Conservation (phyloP, 805 yeast genomes). For the Kodamaea leandrae region DNA sequence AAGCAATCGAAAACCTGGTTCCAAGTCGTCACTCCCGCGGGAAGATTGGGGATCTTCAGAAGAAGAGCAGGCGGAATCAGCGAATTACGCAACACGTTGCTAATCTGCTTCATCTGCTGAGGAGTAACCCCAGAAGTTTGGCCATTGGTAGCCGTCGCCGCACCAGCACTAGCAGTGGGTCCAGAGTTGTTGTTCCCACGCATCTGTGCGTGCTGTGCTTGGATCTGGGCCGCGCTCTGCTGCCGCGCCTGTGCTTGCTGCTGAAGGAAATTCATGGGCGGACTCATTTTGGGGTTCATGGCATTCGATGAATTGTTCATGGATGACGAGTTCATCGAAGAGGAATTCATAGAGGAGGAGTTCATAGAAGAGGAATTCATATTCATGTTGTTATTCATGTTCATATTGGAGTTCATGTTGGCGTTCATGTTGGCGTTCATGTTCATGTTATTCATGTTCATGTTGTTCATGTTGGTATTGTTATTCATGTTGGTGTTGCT, state of each 20-base stretch:
- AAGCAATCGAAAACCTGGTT: slow-evolving; percentile 65
- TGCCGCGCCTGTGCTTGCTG: slow-evolving; percentile 54
- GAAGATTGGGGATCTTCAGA: slow-evolving; percentile 68
- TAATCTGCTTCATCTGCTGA: slow-evolving; percentile 38
- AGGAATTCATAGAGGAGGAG: no score
- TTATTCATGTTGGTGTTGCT: not conserved
- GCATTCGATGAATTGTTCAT: slow-evolving; percentile 8
- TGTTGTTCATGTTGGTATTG: slow-evolving; percentile 1
- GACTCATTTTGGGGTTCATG: slow-evolving; percentile 15
- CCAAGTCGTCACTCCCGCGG: slow-evolving; percentile 81
- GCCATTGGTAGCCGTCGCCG: not conserved
- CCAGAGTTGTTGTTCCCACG: not conserved
- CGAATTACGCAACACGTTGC: slow-evolving; percentile 50
- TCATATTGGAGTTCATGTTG: slow-evolving; percentile 3
- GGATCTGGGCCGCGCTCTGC: slow-evolving; percentile 48
- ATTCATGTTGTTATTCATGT: slow-evolving; percentile 5
- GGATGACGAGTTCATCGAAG: no score
- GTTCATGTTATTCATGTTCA: slow-evolving; percentile 2
- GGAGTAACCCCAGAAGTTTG: slow-evolving; percentile 5
- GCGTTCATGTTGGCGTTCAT: not conserved
- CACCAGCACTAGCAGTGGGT: not conserved
- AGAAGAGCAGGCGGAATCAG: slow-evolving; percentile 73
- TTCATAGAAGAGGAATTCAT: no score
- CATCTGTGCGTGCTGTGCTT: slow-evolving; percentile 12
- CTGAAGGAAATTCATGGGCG: slow-evolving; percentile 25